phyloP scores from a whole-genome alignment of 495 filamentous ascomycete species.

The Penicillium bialowiezense region DNA sequence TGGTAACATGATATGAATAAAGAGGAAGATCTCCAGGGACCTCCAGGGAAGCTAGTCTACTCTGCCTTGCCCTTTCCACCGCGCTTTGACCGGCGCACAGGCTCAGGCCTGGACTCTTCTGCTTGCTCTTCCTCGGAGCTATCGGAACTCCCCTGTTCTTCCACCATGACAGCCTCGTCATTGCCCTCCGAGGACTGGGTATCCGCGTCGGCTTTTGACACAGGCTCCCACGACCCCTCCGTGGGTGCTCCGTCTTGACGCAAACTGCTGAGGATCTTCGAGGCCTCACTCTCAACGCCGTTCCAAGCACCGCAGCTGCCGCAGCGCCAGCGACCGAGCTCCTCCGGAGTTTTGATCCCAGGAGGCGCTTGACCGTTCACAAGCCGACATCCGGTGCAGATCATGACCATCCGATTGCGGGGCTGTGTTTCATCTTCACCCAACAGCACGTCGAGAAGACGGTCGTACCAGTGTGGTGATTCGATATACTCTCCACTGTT shows the following conservation, averaged over 20 bases:
- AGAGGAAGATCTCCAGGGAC: too few relatives aligned
- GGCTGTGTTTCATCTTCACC: conserved; percentile 94
- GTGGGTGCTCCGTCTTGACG: conserved; percentile 17
- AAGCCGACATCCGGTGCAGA: conserved; percentile 77
- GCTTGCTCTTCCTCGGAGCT: conserved; percentile 25
- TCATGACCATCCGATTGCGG: conserved; percentile 85
- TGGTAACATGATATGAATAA: too few relatives aligned
- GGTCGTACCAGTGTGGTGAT: conserved; percentile 83
- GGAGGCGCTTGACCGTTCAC: conserved; percentile 97
- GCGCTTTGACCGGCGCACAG: conserved; percentile 25
- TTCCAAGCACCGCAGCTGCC: conserved; percentile 81
- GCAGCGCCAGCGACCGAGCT: conserved; percentile 88
- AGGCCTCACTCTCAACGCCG: conserved; percentile 72
- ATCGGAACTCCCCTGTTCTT: too few relatives aligned
- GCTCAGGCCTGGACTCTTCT: conserved; percentile 13
- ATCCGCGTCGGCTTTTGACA: conserved; percentile 16
- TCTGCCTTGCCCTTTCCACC: conserved; percentile 19
- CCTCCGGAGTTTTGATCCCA: conserved; percentile 70
- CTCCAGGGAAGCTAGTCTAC: too few relatives aligned
- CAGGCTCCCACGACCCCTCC: conserved; percentile 23
- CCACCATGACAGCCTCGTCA: conserved; percentile 29
- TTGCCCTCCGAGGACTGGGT: conserved; percentile 15
- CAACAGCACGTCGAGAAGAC: conserved; percentile 84
- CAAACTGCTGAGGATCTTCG: conserved; percentile 51
- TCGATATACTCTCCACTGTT: conserved; percentile 44